Percentiles rank a stretch among this genome's conserved stretches.
These are phyloP conservation scores for Ophiostoma perfectum DNA, from an alignment of 2,329 filamentous ascomycete genomes.

Conservation along the genomic window DNA sequence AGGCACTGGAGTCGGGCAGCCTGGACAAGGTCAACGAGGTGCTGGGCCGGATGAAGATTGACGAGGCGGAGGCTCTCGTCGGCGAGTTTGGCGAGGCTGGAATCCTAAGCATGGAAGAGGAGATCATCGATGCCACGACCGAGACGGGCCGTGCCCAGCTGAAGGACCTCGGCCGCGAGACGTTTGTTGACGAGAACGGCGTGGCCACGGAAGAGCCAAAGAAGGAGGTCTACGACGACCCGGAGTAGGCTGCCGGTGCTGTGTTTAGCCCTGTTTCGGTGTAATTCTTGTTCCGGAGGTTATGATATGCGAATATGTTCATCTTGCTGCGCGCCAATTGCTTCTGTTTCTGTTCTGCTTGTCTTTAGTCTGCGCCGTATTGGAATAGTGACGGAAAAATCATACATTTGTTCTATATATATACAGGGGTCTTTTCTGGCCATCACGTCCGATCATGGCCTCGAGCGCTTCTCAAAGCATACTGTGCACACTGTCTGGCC, in stretches of 20 bases:
- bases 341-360: background rate
- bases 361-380: background rate
- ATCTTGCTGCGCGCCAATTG: background rate
- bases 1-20: constrained; percentile 77
- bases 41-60: constrained; percentile 75
- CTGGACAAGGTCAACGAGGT: constrained; percentile 86
- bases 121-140: constrained; percentile 92
- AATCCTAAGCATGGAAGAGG: constrained; percentile 74
- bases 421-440: too few species aligned
- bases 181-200: constrained; percentile 17
- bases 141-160: constrained; percentile 74
- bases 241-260: constrained; percentile 20
- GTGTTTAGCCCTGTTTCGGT: background rate
- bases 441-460: background rate
- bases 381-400: background rate
- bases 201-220: background rate
- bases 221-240: constrained; percentile 26
- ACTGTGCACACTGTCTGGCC: constrained; percentile 86
- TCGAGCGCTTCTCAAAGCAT: constrained; percentile 58
- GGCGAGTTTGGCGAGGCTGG: constrained; percentile 60
- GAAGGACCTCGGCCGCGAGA: constrained; percentile 60
- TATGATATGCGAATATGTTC: background rate
- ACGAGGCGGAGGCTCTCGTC: constrained; percentile 76
- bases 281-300: background rate
- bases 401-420: too few species aligned